Base-by-base conservation (phyloP, 768 basidiomycete species). In the Imleria badia region DNA sequence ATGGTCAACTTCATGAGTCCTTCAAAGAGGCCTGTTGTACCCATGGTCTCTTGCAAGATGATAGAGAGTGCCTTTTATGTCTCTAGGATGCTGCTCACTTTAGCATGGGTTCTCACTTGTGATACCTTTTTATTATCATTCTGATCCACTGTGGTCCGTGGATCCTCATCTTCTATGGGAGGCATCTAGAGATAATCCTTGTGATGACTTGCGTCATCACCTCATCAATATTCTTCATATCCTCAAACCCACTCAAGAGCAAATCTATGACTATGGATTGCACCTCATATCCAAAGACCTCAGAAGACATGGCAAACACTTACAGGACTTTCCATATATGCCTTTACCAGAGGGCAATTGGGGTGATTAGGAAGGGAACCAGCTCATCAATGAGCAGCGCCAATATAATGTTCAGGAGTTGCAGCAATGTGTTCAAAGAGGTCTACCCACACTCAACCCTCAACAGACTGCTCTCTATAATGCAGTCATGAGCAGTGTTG, bases 11-110 rank as follows among this genome's bases (percentile, higher is more conserved):
- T 1, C 59, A 69, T 65, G 48, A 56, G 0, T 73, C 72, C 1
- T 81, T 75, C 45, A 61, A 67, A 31, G 73, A 70, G 1, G 78
- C 78, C 3, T 82, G 80, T 50, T n/a, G 66, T 15, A 70, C 71
- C 20, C 45, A 48, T 7, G 78, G 77, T 1, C 70, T 82, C 0
- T 64, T 82, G 5, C 70, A 78, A 20, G 73, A 80, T 72, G 75
- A 83, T 60, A 60, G 60, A n/a, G 79, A 83, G 59, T 81, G 77
- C 75, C 17, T 61, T 0, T 54, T 56, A 7, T 81, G 79, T 59
- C 53, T 83, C 0, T 8, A 61, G 17, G 78, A 83, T 14, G 78
- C 76, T 36, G 53, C 64, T 15, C 30, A 48, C 0, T 38, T 51
- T 6, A 8, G 1, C 2, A 51, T n/a, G 17, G 50, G 42, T 12